These are phyloP conservation scores for Nicotiana rustica DNA, from an alignment of 305 asterid genomes.

Conservation along the genomic window DNA sequence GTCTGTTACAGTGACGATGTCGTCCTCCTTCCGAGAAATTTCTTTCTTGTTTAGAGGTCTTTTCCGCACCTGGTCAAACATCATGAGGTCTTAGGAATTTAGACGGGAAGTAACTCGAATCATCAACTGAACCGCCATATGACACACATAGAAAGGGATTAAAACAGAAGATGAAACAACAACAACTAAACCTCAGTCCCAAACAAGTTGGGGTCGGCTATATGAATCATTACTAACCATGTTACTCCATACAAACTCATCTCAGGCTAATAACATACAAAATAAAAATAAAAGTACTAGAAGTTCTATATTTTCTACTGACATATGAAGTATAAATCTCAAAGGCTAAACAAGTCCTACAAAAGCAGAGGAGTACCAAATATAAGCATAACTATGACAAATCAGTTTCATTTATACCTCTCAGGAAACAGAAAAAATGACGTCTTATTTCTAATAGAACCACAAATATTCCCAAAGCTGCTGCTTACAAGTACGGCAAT, in stretches of 20 bases:
- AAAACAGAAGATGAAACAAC: constrained; percentile 22
- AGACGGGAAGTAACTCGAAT: background rate
- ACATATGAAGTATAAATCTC: no score
- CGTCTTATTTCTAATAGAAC: constrained; percentile 12
- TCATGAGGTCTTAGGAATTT: constrained; percentile 8
- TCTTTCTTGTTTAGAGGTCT: constrained; percentile 99
- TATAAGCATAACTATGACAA: background rate
- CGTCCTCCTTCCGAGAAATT: constrained; percentile 90
- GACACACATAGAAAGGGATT: background rate
- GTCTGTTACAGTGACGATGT: constrained; percentile 81
- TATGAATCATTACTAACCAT: no score
- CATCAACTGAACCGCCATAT: constrained; percentile 1
- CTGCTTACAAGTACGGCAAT: background rate
- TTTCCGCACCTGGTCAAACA: constrained; percentile 81
- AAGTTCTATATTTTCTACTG: no score
- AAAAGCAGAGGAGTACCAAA: background rate
- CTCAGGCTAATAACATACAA: no score
- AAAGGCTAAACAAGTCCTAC: no score
- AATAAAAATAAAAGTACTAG: no score
- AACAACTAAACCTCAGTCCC: no score
- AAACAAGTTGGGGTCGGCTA: no score
- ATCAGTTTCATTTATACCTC: constrained; percentile 4
- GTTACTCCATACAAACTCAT: background rate
- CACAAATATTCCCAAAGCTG: background rate
- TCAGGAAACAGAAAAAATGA: background rate